Evolutionary conservation across 2,329 filamentous ascomycete species (phyloP), one percentile per base, ranked within the genome.

Genomic region (Fusarium begoniae): DNA sequence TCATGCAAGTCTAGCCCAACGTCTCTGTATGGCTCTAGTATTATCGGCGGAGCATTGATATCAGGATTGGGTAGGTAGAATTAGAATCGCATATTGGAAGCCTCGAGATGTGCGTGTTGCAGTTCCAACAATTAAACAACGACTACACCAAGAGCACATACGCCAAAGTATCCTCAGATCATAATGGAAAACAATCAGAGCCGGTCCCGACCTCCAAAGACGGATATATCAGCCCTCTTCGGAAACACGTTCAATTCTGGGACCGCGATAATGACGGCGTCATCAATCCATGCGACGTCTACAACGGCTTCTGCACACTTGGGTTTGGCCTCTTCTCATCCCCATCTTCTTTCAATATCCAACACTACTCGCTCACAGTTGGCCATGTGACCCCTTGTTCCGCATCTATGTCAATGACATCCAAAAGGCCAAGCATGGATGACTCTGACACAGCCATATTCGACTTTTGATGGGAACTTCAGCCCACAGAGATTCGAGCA

Each of bases 401-500:
- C 74, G 83, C 20, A 79, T 85, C 24, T 83, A 82, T 61, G 78
- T 84, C 35, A 74, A 74, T 3, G 78, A 79, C 30, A 83, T 85
- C 40, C 81, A 85, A 74, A 84, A 83, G 71, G 84, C 82, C 24
- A 85, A 85, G 77, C 85, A 35, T 35, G 32, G 13, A 87, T 69
- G 85, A 84, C 10, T 85, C 82, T 51, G 85, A 87, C 63, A 84
- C 80, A n/a, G 84, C 82, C 22, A 82, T 83, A 0, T 88, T 85
- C 63, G 86, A 88, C 74, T 82, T 82, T 79, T 26, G 85, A 87
- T 71, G 86, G 86, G 12, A 80, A 85, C 9, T 87, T 87, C 72
- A 70, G 83, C 20, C 84, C 84, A 8, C 84, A 87, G 74, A 81
- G 81, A 41, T 87, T 88, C 68, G 85, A 88, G 77, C 84, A 87